Evolutionary conservation across 2,329 filamentous ascomycete species (phyloP), one percentile per base, ranked within the genome.

Genomic region (Ophiosphaerella korrae): DNA sequence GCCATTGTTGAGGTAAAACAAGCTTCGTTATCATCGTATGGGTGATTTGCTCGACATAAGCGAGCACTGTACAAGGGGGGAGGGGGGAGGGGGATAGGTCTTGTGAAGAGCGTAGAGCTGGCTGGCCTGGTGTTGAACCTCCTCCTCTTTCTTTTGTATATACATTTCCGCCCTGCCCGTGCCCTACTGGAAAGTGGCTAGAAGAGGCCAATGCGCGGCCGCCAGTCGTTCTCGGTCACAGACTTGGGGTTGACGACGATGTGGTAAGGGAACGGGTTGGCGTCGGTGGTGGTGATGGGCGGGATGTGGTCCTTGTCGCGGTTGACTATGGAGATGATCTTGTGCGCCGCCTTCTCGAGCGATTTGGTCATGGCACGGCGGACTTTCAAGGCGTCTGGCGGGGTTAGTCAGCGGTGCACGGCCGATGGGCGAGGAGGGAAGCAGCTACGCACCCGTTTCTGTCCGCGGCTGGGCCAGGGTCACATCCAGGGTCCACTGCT

Each of bases 181-280:
- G 48, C 34, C 42, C 42, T 33, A 39, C 32, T 12, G 18, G 21
- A 23, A 18, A 7, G 33, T 5, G 18, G 36, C 16, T 44, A 72
- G 51, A 73, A 73, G 3, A 72, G 55, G 35, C 90, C 88, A 76
- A 93, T 91, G 34, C 89, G 82, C 49, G 87, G 84, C 42, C 89
- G 85, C 90, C 91, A 93, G 44, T 87, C 83, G 44, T 60, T 70
- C 31, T 89, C 87, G 52, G 87, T 82, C 16, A 58, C 57, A 24
- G 67, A 41, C 67, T 90, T 90, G 50, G 90, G 90, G 69, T 96
- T 94, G 52, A 97, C 85, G 54, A 88, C 84, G 69, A 97, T 96
- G 74, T 92, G 88, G 75, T 96, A 97, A 0, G 93, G 93, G 68
- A 97, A 99, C 0, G 94, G 93, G 72, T 97, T 97, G 41, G 89